A percentile compares a stretch with the other conserved stretches of the same genome.
Evolutionary conservation across 2,329 filamentous ascomycete genomes (phyloP).

Genomic region (Fusarium aywerte): DNA sequence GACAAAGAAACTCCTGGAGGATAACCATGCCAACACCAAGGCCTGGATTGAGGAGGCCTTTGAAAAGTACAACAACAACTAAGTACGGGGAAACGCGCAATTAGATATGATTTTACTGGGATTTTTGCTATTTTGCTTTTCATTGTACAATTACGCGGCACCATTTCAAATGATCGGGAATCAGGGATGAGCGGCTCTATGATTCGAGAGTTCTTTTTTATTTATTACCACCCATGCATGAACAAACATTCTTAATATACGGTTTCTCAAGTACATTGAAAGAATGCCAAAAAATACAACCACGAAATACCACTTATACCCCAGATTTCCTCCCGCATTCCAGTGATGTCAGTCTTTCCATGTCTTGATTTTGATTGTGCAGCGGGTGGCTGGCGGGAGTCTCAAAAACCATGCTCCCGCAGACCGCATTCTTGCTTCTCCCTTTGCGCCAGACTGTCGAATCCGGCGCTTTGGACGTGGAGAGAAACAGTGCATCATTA

Average conservation of each 20-base stretch:
- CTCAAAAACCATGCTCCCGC: not conserved
- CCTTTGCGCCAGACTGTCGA: slow-evolving; percentile 10
- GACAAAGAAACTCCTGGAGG: slow-evolving; percentile 17
- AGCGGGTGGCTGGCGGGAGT: slow-evolving; percentile 26
- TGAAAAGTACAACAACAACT: slow-evolving; percentile 16
- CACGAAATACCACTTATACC: slow-evolving; percentile 18
- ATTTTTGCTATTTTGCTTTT: slow-evolving; percentile 17
- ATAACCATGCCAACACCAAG: slow-evolving; percentile 38
- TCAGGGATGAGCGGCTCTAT: slow-evolving; percentile 38
- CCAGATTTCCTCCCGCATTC: slow-evolving; percentile 1
- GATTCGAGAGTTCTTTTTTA: slow-evolving; percentile 28
- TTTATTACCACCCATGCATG: slow-evolving; percentile 22
- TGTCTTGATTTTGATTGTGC: slow-evolving; percentile 1
- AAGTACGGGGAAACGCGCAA: slow-evolving; percentile 4
- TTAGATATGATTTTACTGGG: slow-evolving; percentile 28
- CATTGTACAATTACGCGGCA: slow-evolving; percentile 27
- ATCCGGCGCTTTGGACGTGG: not conserved
- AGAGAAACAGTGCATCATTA: not conserved
- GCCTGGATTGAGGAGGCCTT: slow-evolving; percentile 38
- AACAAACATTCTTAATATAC: slow-evolving; percentile 36
- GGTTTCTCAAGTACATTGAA: slow-evolving; percentile 20
- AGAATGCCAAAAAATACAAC: slow-evolving; percentile 6
- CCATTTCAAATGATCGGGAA: slow-evolving; percentile 37
- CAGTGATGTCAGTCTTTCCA: slow-evolving; percentile 14
- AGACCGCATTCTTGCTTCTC: slow-evolving; percentile 8